A percentile compares a stretch with the other conserved stretches of the same genome.
Evolutionary conservation across 75 land plant genomes (phyloP).

Genomic region (Pinus tabuliformis): DNA sequence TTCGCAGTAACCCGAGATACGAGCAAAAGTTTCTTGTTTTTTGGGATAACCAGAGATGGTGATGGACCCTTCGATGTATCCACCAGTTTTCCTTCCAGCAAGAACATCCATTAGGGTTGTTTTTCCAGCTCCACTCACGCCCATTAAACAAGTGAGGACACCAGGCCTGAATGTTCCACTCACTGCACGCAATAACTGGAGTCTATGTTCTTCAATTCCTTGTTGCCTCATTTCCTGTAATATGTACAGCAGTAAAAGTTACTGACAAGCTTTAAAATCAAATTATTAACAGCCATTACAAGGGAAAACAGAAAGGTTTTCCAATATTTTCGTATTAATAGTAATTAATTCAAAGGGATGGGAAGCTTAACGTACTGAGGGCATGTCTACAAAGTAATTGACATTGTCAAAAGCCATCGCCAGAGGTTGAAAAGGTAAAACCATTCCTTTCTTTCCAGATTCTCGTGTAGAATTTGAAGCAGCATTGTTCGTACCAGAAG

Average conservation of each 20-base stretch:
- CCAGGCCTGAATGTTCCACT: slow-evolving; percentile 82
- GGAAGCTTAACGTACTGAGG: slow-evolving; percentile 36
- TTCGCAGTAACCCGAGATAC: slow-evolving; percentile 79
- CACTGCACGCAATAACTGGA: slow-evolving; percentile 56
- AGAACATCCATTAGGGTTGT: slow-evolving; percentile 85
- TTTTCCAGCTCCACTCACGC: slow-evolving; percentile 87
- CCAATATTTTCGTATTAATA: too few relatives aligned
- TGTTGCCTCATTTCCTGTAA: slow-evolving; percentile 72
- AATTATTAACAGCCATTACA: too few relatives aligned
- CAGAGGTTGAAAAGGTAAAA: slow-evolving; percentile 79
- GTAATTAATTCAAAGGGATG: too few relatives aligned
- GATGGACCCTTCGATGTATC: slow-evolving; percentile 67
- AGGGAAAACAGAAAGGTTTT: too few relatives aligned
- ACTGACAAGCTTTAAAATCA: too few relatives aligned
- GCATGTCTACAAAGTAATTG: slow-evolving; percentile 86
- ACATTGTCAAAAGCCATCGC: slow-evolving; percentile 71
- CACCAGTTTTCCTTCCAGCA: slow-evolving; percentile 89
- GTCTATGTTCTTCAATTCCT: slow-evolving; percentile 48
- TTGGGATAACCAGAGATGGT: slow-evolving; percentile 71
- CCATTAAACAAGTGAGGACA: slow-evolving; percentile 80
- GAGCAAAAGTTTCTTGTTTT: slow-evolving; percentile 79
- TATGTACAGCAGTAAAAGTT: too few relatives aligned
- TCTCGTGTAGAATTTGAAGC: too few relatives aligned
- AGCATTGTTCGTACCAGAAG: too few relatives aligned
- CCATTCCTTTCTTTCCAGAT: slow-evolving; percentile 58